These are phyloP conservation scores for Stagonosporopsis vannaccii DNA, from an alignment of 2,329 filamentous ascomycete species.

Conservation along the genomic window DNA sequence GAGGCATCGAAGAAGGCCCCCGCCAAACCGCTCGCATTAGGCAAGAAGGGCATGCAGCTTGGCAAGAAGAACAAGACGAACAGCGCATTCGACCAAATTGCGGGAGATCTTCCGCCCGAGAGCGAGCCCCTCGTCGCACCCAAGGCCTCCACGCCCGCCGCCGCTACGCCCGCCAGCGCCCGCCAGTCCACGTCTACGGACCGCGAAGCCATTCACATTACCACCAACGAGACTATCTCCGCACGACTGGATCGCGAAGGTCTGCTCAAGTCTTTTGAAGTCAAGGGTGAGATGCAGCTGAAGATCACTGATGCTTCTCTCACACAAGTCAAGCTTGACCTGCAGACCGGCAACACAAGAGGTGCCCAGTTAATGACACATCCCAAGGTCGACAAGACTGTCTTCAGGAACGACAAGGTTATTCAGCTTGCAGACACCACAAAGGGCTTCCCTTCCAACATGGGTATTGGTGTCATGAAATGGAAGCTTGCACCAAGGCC, in stretches of 20 bases:
- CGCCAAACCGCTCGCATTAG: slow-evolving; percentile 77
- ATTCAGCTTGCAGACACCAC: slow-evolving; percentile 90
- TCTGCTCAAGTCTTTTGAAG: slow-evolving; percentile 80
- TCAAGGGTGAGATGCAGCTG: slow-evolving; percentile 91
- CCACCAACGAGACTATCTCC: slow-evolving; percentile 86
- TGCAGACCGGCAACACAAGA: slow-evolving; percentile 77
- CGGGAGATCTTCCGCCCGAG: slow-evolving; percentile 88
- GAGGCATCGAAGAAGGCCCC: slow-evolving; percentile 96
- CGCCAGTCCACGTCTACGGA: slow-evolving; percentile 72
- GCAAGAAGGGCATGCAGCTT: slow-evolving; percentile 98
- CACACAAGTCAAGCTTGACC: slow-evolving; percentile 87
- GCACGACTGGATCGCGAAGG: slow-evolving; percentile 91
- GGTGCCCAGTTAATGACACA: slow-evolving; percentile 94
- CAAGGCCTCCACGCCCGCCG: slow-evolving; percentile 58
- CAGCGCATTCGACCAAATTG: slow-evolving; percentile 95
- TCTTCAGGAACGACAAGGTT: slow-evolving; percentile 81
- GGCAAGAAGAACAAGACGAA: slow-evolving; percentile 99
- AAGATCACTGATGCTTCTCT: slow-evolving; percentile 87
- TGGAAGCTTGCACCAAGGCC: slow-evolving; percentile 87
- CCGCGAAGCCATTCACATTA: slow-evolving; percentile 85
- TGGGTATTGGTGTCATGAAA: slow-evolving; percentile 88
- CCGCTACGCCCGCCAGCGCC: slow-evolving; percentile 62
- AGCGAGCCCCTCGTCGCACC: slow-evolving; percentile 78
- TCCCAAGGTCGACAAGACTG: slow-evolving; percentile 90
- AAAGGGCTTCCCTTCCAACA: slow-evolving; percentile 93